Conservation (phyloP, 2,329 filamentous ascomycete species). For the Ceratocystis colombiana region DNA sequence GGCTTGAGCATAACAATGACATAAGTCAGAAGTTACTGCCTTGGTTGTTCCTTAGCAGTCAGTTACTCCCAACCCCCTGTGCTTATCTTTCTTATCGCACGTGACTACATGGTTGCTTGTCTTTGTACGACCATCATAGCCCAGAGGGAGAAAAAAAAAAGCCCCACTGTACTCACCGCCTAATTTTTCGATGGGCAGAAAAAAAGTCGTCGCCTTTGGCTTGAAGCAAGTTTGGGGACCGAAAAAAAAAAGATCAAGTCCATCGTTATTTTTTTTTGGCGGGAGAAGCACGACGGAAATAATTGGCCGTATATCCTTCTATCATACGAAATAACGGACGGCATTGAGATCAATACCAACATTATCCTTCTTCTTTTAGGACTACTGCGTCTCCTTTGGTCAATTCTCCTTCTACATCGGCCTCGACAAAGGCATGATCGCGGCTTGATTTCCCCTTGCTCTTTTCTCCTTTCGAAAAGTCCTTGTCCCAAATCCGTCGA, state of each 20-base stretch:
- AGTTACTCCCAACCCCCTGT: background rate
- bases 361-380: background rate
- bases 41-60: too few species aligned
- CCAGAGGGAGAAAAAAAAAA: background rate
- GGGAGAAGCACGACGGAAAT: background rate
- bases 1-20: constrained; percentile 12
- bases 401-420: background rate
- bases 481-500: background rate
- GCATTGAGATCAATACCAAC: background rate
- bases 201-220: constrained; percentile 23
- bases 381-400: background rate
- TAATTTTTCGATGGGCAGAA: constrained; percentile 24
- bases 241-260: background rate
- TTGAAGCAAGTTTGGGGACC: constrained; percentile 10
- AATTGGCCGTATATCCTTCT: background rate
- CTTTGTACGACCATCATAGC: background rate
- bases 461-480: constrained; percentile 7
- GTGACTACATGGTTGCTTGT: background rate
- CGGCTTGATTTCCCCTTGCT: constrained; percentile 5
- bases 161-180: constrained; percentile 23
- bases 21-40: background rate
- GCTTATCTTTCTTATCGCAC: constrained; percentile 14
- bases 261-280: background rate
- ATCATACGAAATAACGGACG: background rate
- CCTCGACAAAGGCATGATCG: constrained; percentile 13